These are phyloP conservation scores for Aplosporella prunicola DNA, from an alignment of 2,329 filamentous ascomycete species.

Conservation along the genomic window DNA sequence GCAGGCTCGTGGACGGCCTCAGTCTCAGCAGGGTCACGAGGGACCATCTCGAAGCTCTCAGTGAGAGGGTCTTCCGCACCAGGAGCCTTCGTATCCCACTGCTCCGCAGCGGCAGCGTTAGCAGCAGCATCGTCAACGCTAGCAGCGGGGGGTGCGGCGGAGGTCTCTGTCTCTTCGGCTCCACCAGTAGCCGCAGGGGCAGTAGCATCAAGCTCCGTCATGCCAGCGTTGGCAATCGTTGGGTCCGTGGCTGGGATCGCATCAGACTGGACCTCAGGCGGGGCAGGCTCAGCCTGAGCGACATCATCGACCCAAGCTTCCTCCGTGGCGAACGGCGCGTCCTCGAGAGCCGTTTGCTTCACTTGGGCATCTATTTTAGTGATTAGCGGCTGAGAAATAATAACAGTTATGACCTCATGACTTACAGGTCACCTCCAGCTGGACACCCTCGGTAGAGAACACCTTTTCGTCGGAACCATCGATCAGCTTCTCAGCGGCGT, in stretches of 20 bases:
- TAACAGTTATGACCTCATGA: conserved; percentile 14
- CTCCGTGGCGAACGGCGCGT: conserved; percentile 46
- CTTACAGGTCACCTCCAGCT: conserved; percentile 64
- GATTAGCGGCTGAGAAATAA: conserved; percentile 8
- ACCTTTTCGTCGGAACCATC: conserved; percentile 60
- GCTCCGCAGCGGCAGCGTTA: conserved; percentile 51
- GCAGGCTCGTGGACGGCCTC: conserved; percentile 50
- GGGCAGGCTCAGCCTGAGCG: conserved; percentile 33
- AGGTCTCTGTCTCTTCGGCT: conserved; percentile 17
- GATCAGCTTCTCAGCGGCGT: conserved; percentile 67
- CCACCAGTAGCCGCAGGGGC: conserved; percentile 22
- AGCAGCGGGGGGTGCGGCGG: conserved; percentile 26
- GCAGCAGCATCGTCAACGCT: conserved; percentile 33
- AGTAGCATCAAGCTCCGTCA: conserved; percentile 53
- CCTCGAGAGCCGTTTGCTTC: conserved; percentile 41
- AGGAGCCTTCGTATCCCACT: conserved; percentile 52
- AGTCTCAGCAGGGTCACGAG: conserved; percentile 64
- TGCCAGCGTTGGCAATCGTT: conserved; percentile 55
- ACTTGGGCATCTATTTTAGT: conserved; percentile 45
- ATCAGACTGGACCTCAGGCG: conserved; percentile 25
- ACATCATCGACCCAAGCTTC: conserved; percentile 42
- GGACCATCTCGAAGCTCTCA: conserved; percentile 68
- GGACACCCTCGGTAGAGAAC: conserved; percentile 53
- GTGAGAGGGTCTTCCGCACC: conserved; percentile 41
- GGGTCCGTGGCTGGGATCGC: conserved; percentile 48